These are phyloP conservation scores for Eucalyptus melliodora DNA, from an alignment of 345 rosid species.

Conservation along the genomic window DNA sequence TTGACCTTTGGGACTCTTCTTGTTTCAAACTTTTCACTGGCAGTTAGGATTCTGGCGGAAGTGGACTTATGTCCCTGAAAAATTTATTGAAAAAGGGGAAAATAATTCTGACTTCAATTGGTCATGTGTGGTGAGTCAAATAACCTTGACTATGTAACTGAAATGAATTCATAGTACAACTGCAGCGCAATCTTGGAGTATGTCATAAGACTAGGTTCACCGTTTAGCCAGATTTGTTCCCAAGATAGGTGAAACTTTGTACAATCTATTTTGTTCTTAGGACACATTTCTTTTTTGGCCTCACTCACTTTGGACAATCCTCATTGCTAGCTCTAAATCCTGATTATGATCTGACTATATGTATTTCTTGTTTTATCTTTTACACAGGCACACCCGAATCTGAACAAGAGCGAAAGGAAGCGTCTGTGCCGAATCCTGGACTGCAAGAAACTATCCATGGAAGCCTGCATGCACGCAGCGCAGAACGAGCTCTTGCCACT, in stretches of 20 bases:
- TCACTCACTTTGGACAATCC: background rate
- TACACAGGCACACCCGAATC: constrained; percentile 62
- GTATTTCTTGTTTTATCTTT: background rate
- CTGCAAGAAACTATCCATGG: constrained; percentile 93
- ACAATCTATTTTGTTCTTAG: background rate
- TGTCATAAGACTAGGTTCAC: background rate
- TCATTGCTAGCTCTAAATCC: background rate
- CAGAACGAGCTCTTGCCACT: constrained; percentile 86
- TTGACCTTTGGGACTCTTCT: constrained; percentile 23
- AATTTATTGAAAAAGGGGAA: background rate
- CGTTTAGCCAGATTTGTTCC: background rate
- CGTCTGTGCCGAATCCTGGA: constrained; percentile 67
- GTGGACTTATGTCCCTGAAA: background rate
- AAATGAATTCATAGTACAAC: background rate
- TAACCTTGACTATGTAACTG: background rate
- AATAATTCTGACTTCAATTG: background rate
- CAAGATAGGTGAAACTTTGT: background rate
- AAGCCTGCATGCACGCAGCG: constrained; percentile 98
- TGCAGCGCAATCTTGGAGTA: background rate
- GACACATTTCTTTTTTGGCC: background rate
- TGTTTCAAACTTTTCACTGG: background rate
- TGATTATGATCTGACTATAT: background rate
- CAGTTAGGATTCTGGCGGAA: background rate
- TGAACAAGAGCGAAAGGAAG: constrained; percentile 81
- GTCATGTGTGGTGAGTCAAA: background rate